These are phyloP conservation scores for Arthrobotrys iridis DNA, from an alignment of 2,329 filamentous ascomycete species.

Conservation along the genomic window DNA sequence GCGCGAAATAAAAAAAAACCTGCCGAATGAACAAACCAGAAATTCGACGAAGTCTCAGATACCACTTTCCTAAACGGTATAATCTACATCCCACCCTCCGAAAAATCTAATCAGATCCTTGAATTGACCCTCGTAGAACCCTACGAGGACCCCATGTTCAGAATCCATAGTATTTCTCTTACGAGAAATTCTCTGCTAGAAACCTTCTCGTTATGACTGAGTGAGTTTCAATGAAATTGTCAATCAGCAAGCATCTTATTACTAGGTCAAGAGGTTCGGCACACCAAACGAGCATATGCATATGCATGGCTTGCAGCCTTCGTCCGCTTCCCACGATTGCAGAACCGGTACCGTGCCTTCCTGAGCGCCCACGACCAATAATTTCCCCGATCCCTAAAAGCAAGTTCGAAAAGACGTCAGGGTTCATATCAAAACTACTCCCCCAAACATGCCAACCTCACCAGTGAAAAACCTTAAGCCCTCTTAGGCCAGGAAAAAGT, in stretches of 20 bases:
- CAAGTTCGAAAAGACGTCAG: slow-evolving; percentile 39
- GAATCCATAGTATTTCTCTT: slow-evolving; percentile 28
- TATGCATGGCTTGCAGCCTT: slow-evolving; percentile 40
- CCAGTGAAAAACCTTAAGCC: slow-evolving; percentile 8
- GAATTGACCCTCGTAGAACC: neutral
- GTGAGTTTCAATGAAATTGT: slow-evolving; percentile 17
- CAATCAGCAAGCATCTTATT: neutral
- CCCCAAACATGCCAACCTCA: neutral
- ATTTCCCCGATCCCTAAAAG: slow-evolving; percentile 31
- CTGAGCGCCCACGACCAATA: slow-evolving; percentile 16
- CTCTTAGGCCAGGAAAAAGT: neutral
- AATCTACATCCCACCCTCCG: slow-evolving; percentile 27
- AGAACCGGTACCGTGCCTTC: slow-evolving; percentile 19
- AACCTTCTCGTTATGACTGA: slow-evolving; percentile 40
- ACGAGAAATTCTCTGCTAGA: slow-evolving; percentile 27
- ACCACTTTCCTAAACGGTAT: slow-evolving; percentile 46
- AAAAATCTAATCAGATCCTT: slow-evolving; percentile 55
- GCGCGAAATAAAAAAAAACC: slow-evolving; percentile 21
- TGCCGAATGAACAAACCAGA: slow-evolving; percentile 8
- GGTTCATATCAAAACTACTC: slow-evolving; percentile 19
- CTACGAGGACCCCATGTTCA: neutral
- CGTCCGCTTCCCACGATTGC: slow-evolving; percentile 30
- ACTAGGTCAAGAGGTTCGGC: slow-evolving; percentile 16
- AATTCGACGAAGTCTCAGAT: slow-evolving; percentile 4
- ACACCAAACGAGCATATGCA: slow-evolving; percentile 39